Base-by-base conservation (phyloP, 1,284 basidiomycete genomes). In the Kwoniella shivajii region DNA sequence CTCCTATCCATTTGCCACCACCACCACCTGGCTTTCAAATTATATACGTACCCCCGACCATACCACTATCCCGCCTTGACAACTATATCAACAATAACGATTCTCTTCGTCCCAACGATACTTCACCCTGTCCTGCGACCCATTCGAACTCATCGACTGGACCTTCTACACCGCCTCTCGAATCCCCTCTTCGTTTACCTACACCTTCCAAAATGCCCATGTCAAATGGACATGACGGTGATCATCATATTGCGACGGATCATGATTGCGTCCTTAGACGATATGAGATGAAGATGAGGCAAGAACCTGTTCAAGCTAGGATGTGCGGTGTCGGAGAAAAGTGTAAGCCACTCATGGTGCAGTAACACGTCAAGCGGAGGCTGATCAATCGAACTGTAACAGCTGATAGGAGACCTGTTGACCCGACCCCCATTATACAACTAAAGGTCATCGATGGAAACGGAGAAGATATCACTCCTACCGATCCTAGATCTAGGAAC, bases 351-450 rank as follows among this genome's bases (percentile, higher is more conserved):
- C 38, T 22, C 29, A 3, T 33, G 24, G 3, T 24, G 20, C n/a
- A 26, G 6, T n/a, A 14, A 29, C 20, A 18, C n/a, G 6, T 11
- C 9, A 10, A 38, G 10, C 6, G 29, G 33, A 37, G 48, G 42
- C 51, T 54, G 41, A 45, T 33, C n/a, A 26, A 22, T 42, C 22
- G 7, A 52, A 57, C 26, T 44, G 49, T 16, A 36, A 34, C 75
- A 92, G 91, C 91, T 57, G 90, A 97, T 81, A 84, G 93, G 36
- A 83, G 94, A 29, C 92, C 94, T 2, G 92, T 98, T 71, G 92
- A 97, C 80, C 94, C 95, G 0, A 92, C 92, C 0, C 94, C 94
- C 13, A 94, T 97, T 74, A 86, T 97, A n/a, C 92, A 95, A 76
- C 84, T 98, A 6, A 86, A 89, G 51, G 90, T 97, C 54, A 83